Evolutionary conservation across 192 early-diverging fungal genomes (phyloP).

Genomic region (Anaeromyces robustus): DNA sequence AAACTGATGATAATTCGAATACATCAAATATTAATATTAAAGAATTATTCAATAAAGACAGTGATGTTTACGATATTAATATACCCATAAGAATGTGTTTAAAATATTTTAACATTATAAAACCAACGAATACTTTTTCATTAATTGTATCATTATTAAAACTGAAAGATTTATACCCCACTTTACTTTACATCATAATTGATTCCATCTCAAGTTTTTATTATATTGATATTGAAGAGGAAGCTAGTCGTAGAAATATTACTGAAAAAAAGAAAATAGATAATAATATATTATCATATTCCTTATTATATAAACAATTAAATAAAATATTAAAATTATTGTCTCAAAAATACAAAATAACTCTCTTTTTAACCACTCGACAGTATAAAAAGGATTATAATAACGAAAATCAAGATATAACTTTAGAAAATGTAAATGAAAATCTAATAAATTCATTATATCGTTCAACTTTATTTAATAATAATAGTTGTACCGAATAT

Average conservation of each 20-base stretch:
- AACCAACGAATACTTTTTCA: neutral
- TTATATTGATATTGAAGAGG: neutral
- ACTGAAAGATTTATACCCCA: neutral
- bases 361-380: neutral
- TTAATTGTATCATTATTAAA: neutral
- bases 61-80: neutral
- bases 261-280: neutral
- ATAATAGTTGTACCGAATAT: neutral
- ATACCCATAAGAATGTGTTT: neutral
- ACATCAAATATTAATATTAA: neutral
- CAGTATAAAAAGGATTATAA: neutral
- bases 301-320: neutral
- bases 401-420: neutral
- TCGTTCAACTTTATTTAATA: neutral
- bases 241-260: neutral
- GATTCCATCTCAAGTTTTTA: neutral
- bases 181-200: neutral
- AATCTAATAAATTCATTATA: neutral
- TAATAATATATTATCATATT: neutral
- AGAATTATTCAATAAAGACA: neutral
- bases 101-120: neutral
- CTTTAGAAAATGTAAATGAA: neutral
- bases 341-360: neutral
- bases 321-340: neutral
- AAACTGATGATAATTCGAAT: neutral